Percentiles rank a stretch among this genome's conserved stretches.
These are phyloP conservation scores for Boletus sp. DNA, from an alignment of 768 basidiomycete genomes.

Conservation along the genomic window DNA sequence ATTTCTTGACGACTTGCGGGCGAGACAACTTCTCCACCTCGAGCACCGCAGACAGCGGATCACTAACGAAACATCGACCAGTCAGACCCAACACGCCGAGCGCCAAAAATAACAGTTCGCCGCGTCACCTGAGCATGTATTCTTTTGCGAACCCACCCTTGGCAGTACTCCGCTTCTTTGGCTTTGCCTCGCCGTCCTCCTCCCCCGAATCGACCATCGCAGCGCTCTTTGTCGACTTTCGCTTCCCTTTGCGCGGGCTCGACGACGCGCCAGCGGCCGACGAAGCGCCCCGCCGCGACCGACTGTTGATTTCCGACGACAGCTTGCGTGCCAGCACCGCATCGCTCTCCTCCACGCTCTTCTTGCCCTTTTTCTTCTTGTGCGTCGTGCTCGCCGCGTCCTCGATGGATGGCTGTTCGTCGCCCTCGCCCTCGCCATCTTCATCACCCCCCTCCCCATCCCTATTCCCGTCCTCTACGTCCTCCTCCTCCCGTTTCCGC, in stretches of 20 bases:
- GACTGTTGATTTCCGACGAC: conserved; percentile 66
- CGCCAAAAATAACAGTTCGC: neutral
- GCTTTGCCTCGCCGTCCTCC: conserved; percentile 47
- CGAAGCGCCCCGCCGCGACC: conserved; percentile 46
- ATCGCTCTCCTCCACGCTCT: conserved; percentile 56
- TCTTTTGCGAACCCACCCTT: conserved; percentile 81
- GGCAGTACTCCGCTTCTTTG: conserved; percentile 51
- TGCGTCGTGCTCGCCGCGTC: conserved; percentile 19
- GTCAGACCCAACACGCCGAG: conserved; percentile 4
- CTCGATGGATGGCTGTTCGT: conserved; percentile 14
- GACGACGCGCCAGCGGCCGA: conserved; percentile 35
- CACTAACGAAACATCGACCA: conserved; percentile 41
- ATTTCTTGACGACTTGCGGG: conserved; percentile 85
- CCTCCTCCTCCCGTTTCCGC: conserved; percentile 31
- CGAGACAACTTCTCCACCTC: conserved; percentile 69
- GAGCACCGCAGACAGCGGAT: conserved; percentile 70
- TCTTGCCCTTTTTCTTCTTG: conserved; percentile 49
- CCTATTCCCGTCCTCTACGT: neutral
- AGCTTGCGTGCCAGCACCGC: conserved; percentile 71
- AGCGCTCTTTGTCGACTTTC: conserved; percentile 52
- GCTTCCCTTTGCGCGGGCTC: conserved; percentile 45
- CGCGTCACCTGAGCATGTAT: conserved; percentile 61
- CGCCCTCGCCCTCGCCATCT: conserved; percentile 25
- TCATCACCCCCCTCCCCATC: conserved; percentile 2
- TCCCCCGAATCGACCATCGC: conserved; percentile 49